Evolutionary conservation across 2,329 filamentous ascomycete species (phyloP).

Genomic region (Chrysosporium queenslandicum): DNA sequence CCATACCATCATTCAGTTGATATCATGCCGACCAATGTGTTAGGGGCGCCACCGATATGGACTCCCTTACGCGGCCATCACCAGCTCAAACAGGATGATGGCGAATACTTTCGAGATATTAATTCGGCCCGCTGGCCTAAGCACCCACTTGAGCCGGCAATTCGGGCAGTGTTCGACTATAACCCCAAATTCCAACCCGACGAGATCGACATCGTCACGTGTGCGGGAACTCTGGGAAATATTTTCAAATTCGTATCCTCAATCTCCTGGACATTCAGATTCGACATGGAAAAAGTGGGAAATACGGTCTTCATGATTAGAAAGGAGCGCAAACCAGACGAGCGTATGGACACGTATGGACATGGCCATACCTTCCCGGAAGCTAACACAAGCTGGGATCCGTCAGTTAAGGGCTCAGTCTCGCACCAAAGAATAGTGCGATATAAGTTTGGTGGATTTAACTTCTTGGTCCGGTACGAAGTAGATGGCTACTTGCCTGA

Average conservation of each 20-base stretch:
- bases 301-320: constrained; percentile 54
- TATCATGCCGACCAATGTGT: neutral
- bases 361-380: constrained; percentile 60
- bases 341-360: constrained; percentile 49
- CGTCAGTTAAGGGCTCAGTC: constrained; percentile 43
- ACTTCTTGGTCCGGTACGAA: constrained; percentile 47
- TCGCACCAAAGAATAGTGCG: constrained; percentile 54
- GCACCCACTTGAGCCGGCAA: constrained; percentile 39
- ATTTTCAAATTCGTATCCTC: constrained; percentile 35
- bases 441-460: constrained; percentile 48
- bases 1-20: no score
- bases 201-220: constrained; percentile 48
- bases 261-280: constrained; percentile 3
- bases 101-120: constrained; percentile 39
- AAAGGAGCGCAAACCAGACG: constrained; percentile 50
- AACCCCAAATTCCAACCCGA: constrained; percentile 29
- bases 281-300: constrained; percentile 43
- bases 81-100: constrained; percentile 37
- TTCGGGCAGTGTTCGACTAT: constrained; percentile 34
- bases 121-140: constrained; percentile 27
- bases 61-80: constrained; percentile 31
- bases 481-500: constrained; percentile 48
- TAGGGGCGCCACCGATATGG: constrained; percentile 46
- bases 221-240: constrained; percentile 52
- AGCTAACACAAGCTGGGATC: constrained; percentile 54